These are phyloP conservation scores for Vitis hybrid DNA, from an alignment of 177 flowering plant genomes.

Conservation along the genomic window DNA sequence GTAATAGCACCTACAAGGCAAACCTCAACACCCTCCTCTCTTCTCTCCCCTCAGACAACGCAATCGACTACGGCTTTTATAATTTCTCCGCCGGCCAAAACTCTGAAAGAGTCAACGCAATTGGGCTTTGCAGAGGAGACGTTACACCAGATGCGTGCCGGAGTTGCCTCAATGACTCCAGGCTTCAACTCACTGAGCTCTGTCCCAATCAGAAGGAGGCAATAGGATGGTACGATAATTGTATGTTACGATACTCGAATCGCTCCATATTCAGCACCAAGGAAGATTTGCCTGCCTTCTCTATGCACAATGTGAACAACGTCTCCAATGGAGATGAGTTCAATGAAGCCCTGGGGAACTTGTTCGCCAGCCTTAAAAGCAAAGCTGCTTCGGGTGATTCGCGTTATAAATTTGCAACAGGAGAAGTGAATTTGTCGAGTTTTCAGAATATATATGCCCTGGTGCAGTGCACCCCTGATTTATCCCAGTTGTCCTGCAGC, in stretches of 20 bases:
- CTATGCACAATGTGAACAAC: not conserved
- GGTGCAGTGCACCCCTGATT: slow-evolving; percentile 25
- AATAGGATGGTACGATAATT: slow-evolving; percentile 4
- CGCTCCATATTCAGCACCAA: slow-evolving; percentile 1
- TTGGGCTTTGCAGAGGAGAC: slow-evolving; percentile 32
- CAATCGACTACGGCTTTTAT: slow-evolving; percentile 23
- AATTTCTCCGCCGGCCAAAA: slow-evolving; percentile 22
- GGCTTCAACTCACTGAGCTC: not conserved
- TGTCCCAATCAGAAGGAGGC: slow-evolving; percentile 22
- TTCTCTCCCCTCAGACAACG: slow-evolving; percentile 14
- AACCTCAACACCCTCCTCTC: slow-evolving; percentile 34
- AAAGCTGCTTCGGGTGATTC: slow-evolving; percentile 4
- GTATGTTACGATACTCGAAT: slow-evolving; percentile 19
- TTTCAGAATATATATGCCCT: slow-evolving; percentile 8
- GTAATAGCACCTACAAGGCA: slow-evolving; percentile 20
- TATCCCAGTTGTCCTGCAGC: not conserved
- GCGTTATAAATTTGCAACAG: slow-evolving; percentile 2
- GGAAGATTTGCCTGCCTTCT: not conserved
- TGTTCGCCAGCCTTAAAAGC: slow-evolving; percentile 1
- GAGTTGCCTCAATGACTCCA: slow-evolving; percentile 15
- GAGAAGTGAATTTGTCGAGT: not conserved
- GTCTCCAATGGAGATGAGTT: slow-evolving; percentile 9
- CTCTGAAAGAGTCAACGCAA: slow-evolving; percentile 12
- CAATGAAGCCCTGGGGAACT: not conserved
- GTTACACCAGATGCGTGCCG: slow-evolving; percentile 5